Evolutionary conservation across 176 grass and related monocot species (phyloP).

Genomic region (Luzula sylvatica): DNA sequence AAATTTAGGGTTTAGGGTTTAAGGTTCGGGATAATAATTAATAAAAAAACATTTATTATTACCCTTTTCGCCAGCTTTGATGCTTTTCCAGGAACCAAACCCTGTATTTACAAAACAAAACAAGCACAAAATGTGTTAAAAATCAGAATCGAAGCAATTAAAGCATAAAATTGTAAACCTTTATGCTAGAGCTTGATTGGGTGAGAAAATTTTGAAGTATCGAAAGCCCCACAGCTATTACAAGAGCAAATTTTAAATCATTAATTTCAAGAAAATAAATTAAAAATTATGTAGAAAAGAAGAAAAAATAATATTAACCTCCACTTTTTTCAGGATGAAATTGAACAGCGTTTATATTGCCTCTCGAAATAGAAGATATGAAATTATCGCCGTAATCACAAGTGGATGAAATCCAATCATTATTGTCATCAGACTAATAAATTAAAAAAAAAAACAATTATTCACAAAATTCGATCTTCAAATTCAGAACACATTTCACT

Average conservation of each 20-base stretch:
- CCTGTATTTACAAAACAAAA: slow-evolving; percentile 28
- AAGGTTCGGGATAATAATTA: no score
- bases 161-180: slow-evolving; percentile 30
- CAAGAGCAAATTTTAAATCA: not conserved
- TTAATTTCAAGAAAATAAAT: not conserved
- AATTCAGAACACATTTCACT: slow-evolving; percentile 11
- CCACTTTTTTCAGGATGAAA: slow-evolving; percentile 98
- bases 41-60: slow-evolving; percentile 19
- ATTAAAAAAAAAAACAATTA: slow-evolving; percentile 36
- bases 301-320: slow-evolving; percentile 45
- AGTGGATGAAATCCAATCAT: slow-evolving; percentile 75
- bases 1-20: no score
- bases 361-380: slow-evolving; percentile 84
- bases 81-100: slow-evolving; percentile 51
- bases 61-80: slow-evolving; percentile 96
- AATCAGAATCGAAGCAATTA: not conserved
- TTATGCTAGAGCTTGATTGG: slow-evolving; percentile 35
- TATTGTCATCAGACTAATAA: slow-evolving; percentile 80
- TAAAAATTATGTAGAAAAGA: not conserved
- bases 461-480: slow-evolving; percentile 4
- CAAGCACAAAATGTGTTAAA: slow-evolving; percentile 1
- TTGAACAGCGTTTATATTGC: slow-evolving; percentile 85
- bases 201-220: slow-evolving; percentile 77
- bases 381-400: slow-evolving; percentile 82
- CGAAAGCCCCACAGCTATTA: slow-evolving; percentile 70